Evolutionary conservation across 1,284 basidiomycete genomes (phyloP).

Genomic region (Takashimella tepidaria): DNA sequence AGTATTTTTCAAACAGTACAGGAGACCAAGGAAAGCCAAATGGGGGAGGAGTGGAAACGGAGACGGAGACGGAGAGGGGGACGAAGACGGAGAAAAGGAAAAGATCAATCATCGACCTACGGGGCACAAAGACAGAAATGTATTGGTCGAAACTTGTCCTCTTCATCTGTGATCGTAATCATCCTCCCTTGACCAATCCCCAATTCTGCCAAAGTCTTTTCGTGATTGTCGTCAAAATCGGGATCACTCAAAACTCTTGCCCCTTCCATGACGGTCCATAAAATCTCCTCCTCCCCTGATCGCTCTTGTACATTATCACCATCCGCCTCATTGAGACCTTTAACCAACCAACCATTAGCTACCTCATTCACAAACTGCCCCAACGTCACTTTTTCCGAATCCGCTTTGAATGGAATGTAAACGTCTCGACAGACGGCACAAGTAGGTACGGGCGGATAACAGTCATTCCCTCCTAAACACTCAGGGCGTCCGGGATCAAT

Average conservation of each 20-base stretch:
- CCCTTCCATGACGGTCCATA: slow-evolving; percentile 82
- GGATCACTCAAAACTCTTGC: slow-evolving; percentile 51
- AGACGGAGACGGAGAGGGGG: neutral
- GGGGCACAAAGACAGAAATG: slow-evolving; percentile 64
- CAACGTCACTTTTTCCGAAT: slow-evolving; percentile 61
- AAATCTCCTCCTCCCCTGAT: slow-evolving; percentile 45
- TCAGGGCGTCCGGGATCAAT: neutral
- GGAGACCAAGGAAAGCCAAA: no score
- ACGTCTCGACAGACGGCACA: slow-evolving; percentile 85
- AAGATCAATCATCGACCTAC: slow-evolving; percentile 60
- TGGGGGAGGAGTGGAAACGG: no score
- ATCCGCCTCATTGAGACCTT: slow-evolving; percentile 61
- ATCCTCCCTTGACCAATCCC: slow-evolving; percentile 56
- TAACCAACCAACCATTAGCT: slow-evolving; percentile 36
- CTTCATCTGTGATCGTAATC: slow-evolving; percentile 65
- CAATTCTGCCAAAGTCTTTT: slow-evolving; percentile 40
- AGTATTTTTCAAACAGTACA: no score
- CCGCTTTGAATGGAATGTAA: slow-evolving; percentile 69
- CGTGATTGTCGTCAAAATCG: slow-evolving; percentile 44
- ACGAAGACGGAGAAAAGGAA: no score
- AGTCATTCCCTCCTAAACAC: neutral
- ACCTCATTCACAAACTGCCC: slow-evolving; percentile 66
- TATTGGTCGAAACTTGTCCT: slow-evolving; percentile 68
- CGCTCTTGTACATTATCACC: slow-evolving; percentile 53
- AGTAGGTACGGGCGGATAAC: slow-evolving; percentile 55